Conservation (phyloP, 2,329 filamentous ascomycete genomes). For the Fusarium vanettenii region DNA sequence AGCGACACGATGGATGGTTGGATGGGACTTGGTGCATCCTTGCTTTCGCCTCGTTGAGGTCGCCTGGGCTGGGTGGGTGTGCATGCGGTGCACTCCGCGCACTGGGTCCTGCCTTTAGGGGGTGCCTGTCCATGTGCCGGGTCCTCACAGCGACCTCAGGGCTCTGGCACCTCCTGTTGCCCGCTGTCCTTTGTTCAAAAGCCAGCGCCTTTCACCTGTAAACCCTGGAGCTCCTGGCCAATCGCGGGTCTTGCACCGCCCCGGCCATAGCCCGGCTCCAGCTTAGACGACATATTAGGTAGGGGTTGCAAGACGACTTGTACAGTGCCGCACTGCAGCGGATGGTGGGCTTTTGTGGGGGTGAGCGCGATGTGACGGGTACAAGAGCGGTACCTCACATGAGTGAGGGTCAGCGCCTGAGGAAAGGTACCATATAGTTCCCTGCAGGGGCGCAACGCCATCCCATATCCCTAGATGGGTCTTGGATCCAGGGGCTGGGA, state of each 20-base stretch:
- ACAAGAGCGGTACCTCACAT: constrained; percentile 1
- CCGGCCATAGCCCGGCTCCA: constrained; percentile 19
- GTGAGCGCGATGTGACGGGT: constrained; percentile 10
- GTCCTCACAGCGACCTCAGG: constrained; percentile 25
- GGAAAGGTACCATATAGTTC: constrained; percentile 17
- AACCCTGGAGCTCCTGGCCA: constrained; percentile 30
- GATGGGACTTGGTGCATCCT: constrained; percentile 33
- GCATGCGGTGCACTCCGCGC: neutral
- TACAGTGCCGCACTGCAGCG: constrained; percentile 28
- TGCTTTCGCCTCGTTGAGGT: constrained; percentile 14
- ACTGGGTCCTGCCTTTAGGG: constrained; percentile 4
- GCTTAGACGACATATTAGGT: constrained; percentile 40
- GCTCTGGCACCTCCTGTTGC: constrained; percentile 24
- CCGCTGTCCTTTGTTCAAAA: constrained; percentile 10
- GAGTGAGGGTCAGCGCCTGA: too few species aligned
- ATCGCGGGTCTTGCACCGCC: constrained; percentile 15
- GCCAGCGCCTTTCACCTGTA: constrained; percentile 17
- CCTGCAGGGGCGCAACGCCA: constrained; percentile 28
- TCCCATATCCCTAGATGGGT: constrained; percentile 11
- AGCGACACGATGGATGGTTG: constrained; percentile 12
- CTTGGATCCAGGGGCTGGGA: constrained; percentile 37
- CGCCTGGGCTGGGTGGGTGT: neutral
- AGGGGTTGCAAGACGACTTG: constrained; percentile 38
- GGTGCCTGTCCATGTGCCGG: neutral
- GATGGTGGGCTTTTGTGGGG: constrained; percentile 18